These are phyloP conservation scores for Cryptococcus sp. DNA, from an alignment of 1,284 basidiomycete species.

Conservation along the genomic window DNA sequence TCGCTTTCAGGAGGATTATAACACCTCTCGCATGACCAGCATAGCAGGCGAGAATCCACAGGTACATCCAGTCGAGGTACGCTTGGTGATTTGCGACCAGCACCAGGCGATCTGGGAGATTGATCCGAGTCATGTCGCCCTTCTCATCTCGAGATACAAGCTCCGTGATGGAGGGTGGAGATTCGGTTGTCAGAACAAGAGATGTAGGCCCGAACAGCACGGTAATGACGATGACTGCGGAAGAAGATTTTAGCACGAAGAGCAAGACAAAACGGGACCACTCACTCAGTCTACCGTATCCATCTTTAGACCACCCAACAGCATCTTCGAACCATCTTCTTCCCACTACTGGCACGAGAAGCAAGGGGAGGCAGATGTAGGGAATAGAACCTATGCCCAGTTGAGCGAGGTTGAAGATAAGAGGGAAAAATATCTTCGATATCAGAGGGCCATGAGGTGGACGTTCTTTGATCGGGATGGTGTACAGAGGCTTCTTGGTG, in stretches of 20 bases:
- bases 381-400: constrained; percentile 71
- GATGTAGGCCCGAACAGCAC: constrained; percentile 81
- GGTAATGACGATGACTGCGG: constrained; percentile 51
- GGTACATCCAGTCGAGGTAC: constrained; percentile 83
- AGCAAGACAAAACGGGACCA: constrained; percentile 21
- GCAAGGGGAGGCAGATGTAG: constrained; percentile 64
- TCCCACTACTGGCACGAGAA: constrained; percentile 48
- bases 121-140: constrained; percentile 64
- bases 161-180: constrained; percentile 31
- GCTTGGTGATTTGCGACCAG: constrained; percentile 82
- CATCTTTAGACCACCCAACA: constrained; percentile 76
- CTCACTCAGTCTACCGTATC: constrained; percentile 73
- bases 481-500: constrained; percentile 49
- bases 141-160: constrained; percentile 59
- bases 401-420: constrained; percentile 68
- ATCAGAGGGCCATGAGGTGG: constrained; percentile 62
- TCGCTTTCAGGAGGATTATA: constrained; percentile 86
- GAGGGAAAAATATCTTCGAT: constrained; percentile 60
- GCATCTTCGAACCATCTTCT: constrained; percentile 64
- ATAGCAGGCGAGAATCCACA: constrained; percentile 83
- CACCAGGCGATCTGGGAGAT: constrained; percentile 73
- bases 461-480: constrained; percentile 63
- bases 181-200: constrained; percentile 64
- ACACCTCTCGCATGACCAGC: constrained; percentile 66
- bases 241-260: constrained; percentile 4